Evolutionary conservation across 768 basidiomycete genomes (phyloP).

Genomic region (Phlebiopsis flavidoalba): DNA sequence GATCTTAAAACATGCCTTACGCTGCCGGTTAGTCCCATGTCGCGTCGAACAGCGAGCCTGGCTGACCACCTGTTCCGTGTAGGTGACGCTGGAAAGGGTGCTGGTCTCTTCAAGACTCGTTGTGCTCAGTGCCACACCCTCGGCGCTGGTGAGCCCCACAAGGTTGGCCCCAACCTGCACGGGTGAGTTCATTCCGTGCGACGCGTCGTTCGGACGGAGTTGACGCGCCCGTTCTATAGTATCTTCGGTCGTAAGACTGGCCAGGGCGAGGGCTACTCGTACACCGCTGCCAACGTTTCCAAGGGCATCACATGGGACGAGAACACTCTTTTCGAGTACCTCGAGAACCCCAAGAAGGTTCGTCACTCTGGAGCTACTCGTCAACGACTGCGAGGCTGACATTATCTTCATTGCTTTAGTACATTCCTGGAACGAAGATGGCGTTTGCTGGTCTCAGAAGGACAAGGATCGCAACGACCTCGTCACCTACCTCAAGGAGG

Average conservation of each 20-base stretch:
- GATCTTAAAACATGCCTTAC: conserved; percentile 36
- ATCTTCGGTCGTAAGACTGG: conserved; percentile 86
- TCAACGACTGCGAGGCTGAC: neutral
- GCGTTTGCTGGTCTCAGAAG: conserved; percentile 98
- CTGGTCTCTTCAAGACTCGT: conserved; percentile 93
- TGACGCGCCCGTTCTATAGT: conserved; percentile 30
- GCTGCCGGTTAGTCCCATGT: conserved; percentile 31
- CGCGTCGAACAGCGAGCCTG: neutral
- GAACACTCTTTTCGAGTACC: conserved; percentile 89
- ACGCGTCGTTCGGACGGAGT: neutral
- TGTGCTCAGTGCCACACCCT: conserved; percentile 94
- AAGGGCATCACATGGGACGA: conserved; percentile 88
- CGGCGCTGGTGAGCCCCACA: conserved; percentile 70
- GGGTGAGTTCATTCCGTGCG: conserved; percentile 48
- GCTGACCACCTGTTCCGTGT: neutral
- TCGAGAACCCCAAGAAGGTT: conserved; percentile 97
- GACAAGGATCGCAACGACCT: conserved; percentile 96
- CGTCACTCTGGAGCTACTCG: conserved; percentile 19
- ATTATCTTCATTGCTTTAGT: conserved; percentile 35
- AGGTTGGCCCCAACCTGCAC: conserved; percentile 94
- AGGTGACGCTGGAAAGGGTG: conserved; percentile 91
- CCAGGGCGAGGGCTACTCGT: conserved; percentile 79
- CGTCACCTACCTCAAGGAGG: conserved; percentile 75
- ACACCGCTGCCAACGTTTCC: conserved; percentile 93
- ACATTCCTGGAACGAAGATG: conserved; percentile 98